Conservation (phyloP, 805 yeast genomes). For the Wickerhamomyces tratensis region DNA sequence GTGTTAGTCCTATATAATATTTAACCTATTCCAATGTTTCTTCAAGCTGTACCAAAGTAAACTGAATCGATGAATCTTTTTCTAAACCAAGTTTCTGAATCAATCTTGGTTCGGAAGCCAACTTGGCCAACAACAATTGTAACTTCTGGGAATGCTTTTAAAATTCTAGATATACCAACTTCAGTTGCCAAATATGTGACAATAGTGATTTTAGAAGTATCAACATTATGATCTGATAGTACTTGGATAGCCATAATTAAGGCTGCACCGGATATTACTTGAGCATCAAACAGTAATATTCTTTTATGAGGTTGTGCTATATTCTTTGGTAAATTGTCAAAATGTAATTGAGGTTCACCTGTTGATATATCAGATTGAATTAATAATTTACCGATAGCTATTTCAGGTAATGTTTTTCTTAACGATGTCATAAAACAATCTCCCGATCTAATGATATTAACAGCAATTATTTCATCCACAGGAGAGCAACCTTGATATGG, state of each 20-base stretch:
- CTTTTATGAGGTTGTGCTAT: slow-evolving; percentile 21
- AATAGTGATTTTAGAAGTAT: slow-evolving; percentile 50
- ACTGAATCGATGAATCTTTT: slow-evolving; percentile 63
- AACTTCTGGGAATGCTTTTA: slow-evolving; percentile 57
- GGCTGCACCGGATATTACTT: slow-evolving; percentile 86
- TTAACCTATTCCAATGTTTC: too few relatives aligned
- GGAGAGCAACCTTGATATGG: slow-evolving; percentile 16
- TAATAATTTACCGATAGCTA: slow-evolving; percentile 70
- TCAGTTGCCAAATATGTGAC: slow-evolving; percentile 72
- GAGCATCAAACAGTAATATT: slow-evolving; percentile 75
- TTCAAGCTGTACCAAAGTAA: slow-evolving; percentile 60
- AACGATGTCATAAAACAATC: slow-evolving; percentile 83
- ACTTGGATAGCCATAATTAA: slow-evolving; percentile 91
- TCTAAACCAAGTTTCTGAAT: slow-evolving; percentile 50
- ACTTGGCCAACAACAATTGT: slow-evolving; percentile 61
- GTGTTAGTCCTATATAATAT: too few relatives aligned
- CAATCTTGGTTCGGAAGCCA: slow-evolving; percentile 37
- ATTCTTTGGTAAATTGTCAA: slow-evolving; percentile 55
- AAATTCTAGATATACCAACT: slow-evolving; percentile 62
- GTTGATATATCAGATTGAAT: slow-evolving; percentile 84
- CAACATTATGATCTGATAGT: slow-evolving; percentile 69
- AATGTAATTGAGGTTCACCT: slow-evolving; percentile 91
- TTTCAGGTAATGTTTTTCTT: slow-evolving; percentile 67
- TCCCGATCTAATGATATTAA: slow-evolving; percentile 81
- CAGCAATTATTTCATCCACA: slow-evolving; percentile 51